phyloP scores from a whole-genome alignment of 2,329 filamentous ascomycete genomes.

The Amphichorda felina region DNA sequence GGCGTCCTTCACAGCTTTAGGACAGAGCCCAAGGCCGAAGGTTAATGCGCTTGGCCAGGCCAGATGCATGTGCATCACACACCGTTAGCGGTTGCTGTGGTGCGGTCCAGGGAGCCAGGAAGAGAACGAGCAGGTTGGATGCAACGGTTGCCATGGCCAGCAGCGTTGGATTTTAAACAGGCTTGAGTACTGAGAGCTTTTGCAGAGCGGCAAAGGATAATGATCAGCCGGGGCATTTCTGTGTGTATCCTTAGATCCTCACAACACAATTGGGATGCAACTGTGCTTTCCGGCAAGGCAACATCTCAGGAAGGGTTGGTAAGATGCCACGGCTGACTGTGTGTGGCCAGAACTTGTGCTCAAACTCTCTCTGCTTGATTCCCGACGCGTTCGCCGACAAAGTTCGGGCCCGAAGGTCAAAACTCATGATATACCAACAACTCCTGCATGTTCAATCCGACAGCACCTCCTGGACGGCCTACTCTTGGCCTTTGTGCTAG shows the following conservation, averaged over 20 bases:
- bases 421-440: slow-evolving; percentile 4
- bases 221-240: slow-evolving; percentile 28
- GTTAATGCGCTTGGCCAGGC: slow-evolving; percentile 48
- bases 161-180: slow-evolving; percentile 1
- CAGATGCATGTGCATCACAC: slow-evolving; percentile 32
- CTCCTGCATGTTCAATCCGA: slow-evolving; percentile 7
- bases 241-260: slow-evolving; percentile 30
- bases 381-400: neutral
- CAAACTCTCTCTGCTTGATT: slow-evolving; percentile 20
- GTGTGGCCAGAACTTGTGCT: slow-evolving; percentile 31
- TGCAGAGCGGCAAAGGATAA: slow-evolving; percentile 22
- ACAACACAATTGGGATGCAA: slow-evolving; percentile 10
- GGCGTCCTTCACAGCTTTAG: slow-evolving; percentile 35
- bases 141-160: slow-evolving; percentile 1
- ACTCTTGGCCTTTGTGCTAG: slow-evolving; percentile 36
- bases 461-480: slow-evolving; percentile 23
- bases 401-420: neutral
- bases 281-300: slow-evolving; percentile 30
- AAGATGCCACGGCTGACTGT: slow-evolving; percentile 32
- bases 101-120: slow-evolving; percentile 26
- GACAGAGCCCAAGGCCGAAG: slow-evolving; percentile 28
- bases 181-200: slow-evolving; percentile 27
- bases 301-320: slow-evolving; percentile 13
- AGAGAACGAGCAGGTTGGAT: slow-evolving; percentile 11
- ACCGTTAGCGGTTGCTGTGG: slow-evolving; percentile 26